Conservation (phyloP, 1,284 basidiomycete genomes). For the Fomitiporia mediterranea region DNA sequence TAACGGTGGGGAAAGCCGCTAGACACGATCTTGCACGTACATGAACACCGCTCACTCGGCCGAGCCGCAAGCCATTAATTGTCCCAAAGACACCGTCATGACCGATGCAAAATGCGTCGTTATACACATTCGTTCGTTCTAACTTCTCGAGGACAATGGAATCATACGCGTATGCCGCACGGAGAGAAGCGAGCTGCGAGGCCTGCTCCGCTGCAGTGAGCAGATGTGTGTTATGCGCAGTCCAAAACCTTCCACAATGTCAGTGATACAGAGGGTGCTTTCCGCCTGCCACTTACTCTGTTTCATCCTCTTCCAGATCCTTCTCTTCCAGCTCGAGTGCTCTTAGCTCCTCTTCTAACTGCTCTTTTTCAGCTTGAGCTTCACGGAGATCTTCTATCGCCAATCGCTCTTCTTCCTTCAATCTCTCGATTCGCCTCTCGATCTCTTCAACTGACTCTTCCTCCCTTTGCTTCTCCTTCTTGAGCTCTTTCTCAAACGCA, state of each 20-base stretch:
- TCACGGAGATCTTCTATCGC: conserved; percentile 71
- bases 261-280: not conserved
- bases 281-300: conserved; percentile 54
- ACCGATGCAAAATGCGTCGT: conserved; percentile 97
- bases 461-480: conserved; percentile 67
- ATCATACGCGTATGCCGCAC: conserved; percentile 73
- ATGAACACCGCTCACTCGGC: conserved; percentile 74
- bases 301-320: conserved; percentile 70
- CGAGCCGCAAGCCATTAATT: conserved; percentile 92
- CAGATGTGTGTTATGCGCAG: conserved; percentile 67
- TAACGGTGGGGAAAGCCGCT: no score
- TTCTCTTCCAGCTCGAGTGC: conserved; percentile 73
- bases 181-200: conserved; percentile 64
- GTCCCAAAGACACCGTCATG: conserved; percentile 93
- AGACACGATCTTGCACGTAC: conserved; percentile 43
- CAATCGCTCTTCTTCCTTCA: conserved; percentile 70
- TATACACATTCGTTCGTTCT: conserved; percentile 94
- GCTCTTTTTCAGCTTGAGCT: conserved; percentile 69
- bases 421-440: conserved; percentile 64
- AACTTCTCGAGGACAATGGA: conserved; percentile 77
- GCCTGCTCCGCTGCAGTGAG: conserved; percentile 61
- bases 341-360: conserved; percentile 69
- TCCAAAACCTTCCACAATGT: conserved; percentile 69
- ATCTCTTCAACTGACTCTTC: conserved; percentile 59
- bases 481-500: conserved; percentile 84